These are phyloP conservation scores for Neurospora tetrasperma DNA, from an alignment of 495 filamentous ascomycete genomes.

Conservation along the genomic window DNA sequence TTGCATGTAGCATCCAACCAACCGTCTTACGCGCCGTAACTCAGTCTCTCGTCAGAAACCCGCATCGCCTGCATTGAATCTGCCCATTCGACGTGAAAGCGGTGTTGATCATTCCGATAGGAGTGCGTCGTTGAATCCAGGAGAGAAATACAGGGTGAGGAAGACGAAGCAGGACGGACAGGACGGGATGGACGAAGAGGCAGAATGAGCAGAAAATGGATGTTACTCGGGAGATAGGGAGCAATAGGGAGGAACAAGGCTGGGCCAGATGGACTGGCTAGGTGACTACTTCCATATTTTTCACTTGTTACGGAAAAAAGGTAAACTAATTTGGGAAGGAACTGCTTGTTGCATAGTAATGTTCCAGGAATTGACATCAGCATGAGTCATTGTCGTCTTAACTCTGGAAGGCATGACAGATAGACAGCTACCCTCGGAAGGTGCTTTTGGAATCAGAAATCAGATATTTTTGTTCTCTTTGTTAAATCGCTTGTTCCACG, in stretches of 20 bases:
- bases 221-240: not conserved
- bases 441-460: not conserved
- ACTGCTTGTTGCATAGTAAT: not conserved
- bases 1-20: not conserved
- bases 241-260: not conserved
- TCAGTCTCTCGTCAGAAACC: not conserved
- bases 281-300: not conserved
- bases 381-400: not conserved
- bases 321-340: not conserved
- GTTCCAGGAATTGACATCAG: not conserved
- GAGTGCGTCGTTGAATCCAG: not conserved
- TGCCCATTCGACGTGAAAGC: not conserved
- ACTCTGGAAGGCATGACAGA: not conserved
- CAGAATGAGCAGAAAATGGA: not conserved
- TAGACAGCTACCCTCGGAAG: not conserved
- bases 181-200: not conserved
- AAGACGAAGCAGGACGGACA: not conserved
- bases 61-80: not conserved
- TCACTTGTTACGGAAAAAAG: not conserved
- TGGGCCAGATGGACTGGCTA: not conserved
- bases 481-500: not conserved
- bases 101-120: not conserved
- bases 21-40: not conserved
- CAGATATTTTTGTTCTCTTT: not conserved
- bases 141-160: not conserved